Percentiles rank a stretch among this genome's conserved stretches.
Evolutionary conservation across 177 flowering plant species (phyloP).

Genomic region (Vitis hybrid): DNA sequence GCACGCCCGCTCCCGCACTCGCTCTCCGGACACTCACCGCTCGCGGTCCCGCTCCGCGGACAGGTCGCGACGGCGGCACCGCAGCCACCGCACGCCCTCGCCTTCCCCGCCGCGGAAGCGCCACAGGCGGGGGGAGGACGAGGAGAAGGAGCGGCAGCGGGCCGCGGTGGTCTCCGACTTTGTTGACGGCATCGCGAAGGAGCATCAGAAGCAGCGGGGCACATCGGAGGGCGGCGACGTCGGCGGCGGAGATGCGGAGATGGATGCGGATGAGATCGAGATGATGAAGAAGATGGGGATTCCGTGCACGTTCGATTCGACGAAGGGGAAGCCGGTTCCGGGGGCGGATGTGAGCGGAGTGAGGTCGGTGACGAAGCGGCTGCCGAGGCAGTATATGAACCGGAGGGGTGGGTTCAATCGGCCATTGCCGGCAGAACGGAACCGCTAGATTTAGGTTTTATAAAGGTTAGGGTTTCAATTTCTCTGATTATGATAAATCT

Average conservation of each 20-base stretch:
- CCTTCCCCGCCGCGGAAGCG: conserved; percentile 51
- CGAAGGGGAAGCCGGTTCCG: conserved; percentile 88
- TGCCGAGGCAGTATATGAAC: conserved; percentile 98
- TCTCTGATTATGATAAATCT: not conserved
- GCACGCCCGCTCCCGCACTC: conserved; percentile 25
- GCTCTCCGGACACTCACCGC: conserved; percentile 20
- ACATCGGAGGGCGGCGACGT: not conserved
- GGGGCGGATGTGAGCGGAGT: conserved; percentile 87
- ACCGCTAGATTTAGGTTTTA: conserved; percentile 42
- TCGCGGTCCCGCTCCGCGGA: conserved; percentile 25
- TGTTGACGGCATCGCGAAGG: conserved; percentile 62
- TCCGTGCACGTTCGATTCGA: conserved; percentile 88
- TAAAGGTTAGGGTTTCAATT: conserved; percentile 38
- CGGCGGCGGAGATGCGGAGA: conserved; percentile 23
- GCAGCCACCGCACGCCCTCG: conserved; percentile 50
- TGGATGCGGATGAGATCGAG: conserved; percentile 79
- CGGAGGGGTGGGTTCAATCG: conserved; percentile 95
- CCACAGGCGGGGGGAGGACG: conserved; percentile 34
- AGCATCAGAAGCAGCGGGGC: conserved; percentile 39
- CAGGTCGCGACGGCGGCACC: conserved; percentile 41
- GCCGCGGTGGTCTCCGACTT: conserved; percentile 46
- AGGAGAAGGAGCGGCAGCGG: conserved; percentile 31
- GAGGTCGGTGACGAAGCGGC: conserved; percentile 81
- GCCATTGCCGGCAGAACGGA: conserved; percentile 81
- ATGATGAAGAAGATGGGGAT: conserved; percentile 94